A percentile compares a stretch with the other conserved stretches of the same genome.
phyloP scores from a whole-genome alignment of 2,329 filamentous ascomycete genomes.

The Fusarium fracticaudum region DNA sequence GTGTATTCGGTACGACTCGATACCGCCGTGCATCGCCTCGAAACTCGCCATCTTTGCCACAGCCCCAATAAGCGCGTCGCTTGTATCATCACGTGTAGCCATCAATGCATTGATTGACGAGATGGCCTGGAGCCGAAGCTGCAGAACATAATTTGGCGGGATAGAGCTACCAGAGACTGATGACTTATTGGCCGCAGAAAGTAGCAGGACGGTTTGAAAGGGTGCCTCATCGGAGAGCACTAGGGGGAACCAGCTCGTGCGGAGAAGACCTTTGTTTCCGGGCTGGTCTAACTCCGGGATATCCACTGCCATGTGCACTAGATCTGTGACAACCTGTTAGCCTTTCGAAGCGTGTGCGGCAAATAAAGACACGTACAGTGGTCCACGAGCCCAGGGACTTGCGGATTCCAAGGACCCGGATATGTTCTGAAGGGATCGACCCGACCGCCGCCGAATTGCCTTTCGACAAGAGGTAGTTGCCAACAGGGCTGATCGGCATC shows the following conservation, averaged over 20 bases:
- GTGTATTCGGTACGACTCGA: not conserved
- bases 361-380: not conserved
- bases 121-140: not conserved
- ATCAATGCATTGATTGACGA: not conserved
- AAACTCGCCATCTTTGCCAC: not conserved
- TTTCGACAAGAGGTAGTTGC: not conserved
- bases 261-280: not conserved
- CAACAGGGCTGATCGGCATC: accelerated
- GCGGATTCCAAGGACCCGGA: not conserved
- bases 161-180: accelerated
- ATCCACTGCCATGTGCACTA: not conserved
- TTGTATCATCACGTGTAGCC: not conserved
- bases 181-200: not conserved
- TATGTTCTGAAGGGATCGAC: not conserved
- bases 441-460: not conserved
- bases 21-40: not conserved
- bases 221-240: not conserved
- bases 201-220: not conserved
- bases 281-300: not conserved
- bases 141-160: accelerated
- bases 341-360: accelerated
- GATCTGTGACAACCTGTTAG: not conserved
- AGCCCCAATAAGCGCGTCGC: accelerated
- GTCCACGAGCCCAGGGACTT: not conserved
- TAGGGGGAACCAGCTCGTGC: not conserved